Evolutionary conservation across 768 basidiomycete genomes (phyloP), one percentile per base, ranked within the genome.

Genomic region (Candolleomyces eurysporus): DNA sequence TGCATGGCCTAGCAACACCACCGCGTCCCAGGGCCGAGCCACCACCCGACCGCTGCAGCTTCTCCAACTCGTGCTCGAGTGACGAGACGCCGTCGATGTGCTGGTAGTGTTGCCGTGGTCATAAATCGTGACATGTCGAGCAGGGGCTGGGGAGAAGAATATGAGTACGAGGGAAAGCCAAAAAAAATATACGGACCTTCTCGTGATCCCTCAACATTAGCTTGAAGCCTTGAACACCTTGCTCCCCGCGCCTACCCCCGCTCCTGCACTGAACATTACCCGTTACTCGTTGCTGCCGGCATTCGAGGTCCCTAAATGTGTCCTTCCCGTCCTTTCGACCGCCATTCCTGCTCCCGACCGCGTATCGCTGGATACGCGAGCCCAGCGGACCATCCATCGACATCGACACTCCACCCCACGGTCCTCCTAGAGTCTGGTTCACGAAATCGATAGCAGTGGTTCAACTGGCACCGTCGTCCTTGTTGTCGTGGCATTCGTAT

Each of bases 161-260:
- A 6, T 8, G 3, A 36, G 36, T 7, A 36, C 36, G 36, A 36
- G 36, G 36, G 11, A 36, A 11, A 11, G 8, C 2, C 8, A 36
- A 36, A 36, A 5, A 36, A 36, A 36, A 1, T 3, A 2, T 39
- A 70, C 80, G 56, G 65, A 93, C 96, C 84, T 98, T 96, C 76
- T 98, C 96, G 73, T 99, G 96, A 72, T 98, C 96, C 8, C 95
- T 84, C 14, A 99, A 80, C 0, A 95, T 96, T 65, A 97, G 82
- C 16, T 61, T 61, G n/a, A n/a, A n/a, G n/a, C n/a, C n/a, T n/a
- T n/a, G 5, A 54, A 61, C 14, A 57, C 46, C 32, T 61, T 61
- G 48, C 36, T 61, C 17, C 3, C 49, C 17, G 61, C 19, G 40
- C 6, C 36, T 10, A 49, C 9, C 14, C 9, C 32, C 26, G 21